Evolutionary conservation across 257 asterid species (phyloP), one percentile per base, ranked within the genome.

Genomic region (Plantago major): DNA sequence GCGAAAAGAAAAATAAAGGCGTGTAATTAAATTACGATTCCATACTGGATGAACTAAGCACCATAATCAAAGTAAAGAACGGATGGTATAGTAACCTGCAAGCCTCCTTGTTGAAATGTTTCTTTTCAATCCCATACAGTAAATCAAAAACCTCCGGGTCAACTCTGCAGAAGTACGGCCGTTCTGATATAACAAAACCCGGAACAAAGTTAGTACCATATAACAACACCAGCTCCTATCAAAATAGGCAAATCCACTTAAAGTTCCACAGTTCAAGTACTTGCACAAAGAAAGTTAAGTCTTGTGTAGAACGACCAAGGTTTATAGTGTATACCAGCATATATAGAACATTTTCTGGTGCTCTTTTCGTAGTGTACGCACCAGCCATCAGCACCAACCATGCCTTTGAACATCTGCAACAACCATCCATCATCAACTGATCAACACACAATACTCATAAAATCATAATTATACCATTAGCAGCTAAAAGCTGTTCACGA

Each of bases 331-430:
- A 63, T 71, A 91, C 98, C 95, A 5, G 85, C 84, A 74, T 91
- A 91, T 58, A 84, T 88, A 44, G 94, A 79, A 63, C 96, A 88
- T 54, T 72, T 84, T 78, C 95, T 88, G 42, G 89, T 73, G 73
- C 76, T 72, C 73, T 91, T 91, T 13, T 91, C 95, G 16, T 74
- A 88, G 78, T 91, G 90, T 68, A 82, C 67, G 78, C 98, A 91
- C 96, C 96, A 88, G 56, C 98, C 98, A 78, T 91, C 98, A 26
- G 77, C 33, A n/a, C 95, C 96, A 66, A 88, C 83, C 88, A 91
- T 55, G 82, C 92, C 84, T 55, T 78, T 78, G 65, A 72, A 91
- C 38, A 78, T 63, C 96, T 91, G 93, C 62, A 69, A 71, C 65
- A 68, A n/a, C n/a, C n/a, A n/a, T n/a, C n/a, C n/a, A n/a, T n/a